These are phyloP conservation scores for Cystobasidium ongulense DNA, from an alignment of 768 basidiomycete genomes.

Conservation along the genomic window DNA sequence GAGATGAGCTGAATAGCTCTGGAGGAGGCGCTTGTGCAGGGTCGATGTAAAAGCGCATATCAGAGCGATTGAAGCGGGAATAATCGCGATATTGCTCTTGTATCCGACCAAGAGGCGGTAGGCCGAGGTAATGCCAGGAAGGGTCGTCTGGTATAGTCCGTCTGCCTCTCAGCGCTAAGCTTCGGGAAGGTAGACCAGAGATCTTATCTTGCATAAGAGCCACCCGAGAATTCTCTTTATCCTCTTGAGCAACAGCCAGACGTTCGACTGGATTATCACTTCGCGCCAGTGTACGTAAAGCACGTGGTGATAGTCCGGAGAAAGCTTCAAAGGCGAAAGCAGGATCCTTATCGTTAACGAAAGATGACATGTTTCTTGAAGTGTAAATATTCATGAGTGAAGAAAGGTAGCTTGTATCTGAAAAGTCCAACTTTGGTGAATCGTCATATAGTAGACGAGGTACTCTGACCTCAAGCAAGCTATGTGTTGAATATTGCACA, in stretches of 20 bases:
- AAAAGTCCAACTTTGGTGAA: slow-evolving; percentile 43
- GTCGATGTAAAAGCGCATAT: slow-evolving; percentile 78
- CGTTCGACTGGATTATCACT: slow-evolving; percentile 2
- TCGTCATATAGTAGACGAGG: slow-evolving; percentile 57
- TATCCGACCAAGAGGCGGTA: slow-evolving; percentile 55
- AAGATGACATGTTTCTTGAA: slow-evolving; percentile 66
- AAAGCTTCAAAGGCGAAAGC: slow-evolving; percentile 57
- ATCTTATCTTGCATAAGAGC: slow-evolving; percentile 8
- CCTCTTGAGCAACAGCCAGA: not conserved
- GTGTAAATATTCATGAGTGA: slow-evolving; percentile 86
- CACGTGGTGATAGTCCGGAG: slow-evolving; percentile 57
- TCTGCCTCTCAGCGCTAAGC: not conserved
- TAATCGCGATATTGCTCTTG: slow-evolving; percentile 56
- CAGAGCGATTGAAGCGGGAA: slow-evolving; percentile 73
- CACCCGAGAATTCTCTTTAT: not conserved
- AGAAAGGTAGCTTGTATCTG: slow-evolving; percentile 56
- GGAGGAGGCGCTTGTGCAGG: slow-evolving; percentile 77
- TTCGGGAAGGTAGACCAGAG: not conserved
- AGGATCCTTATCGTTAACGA: slow-evolving; percentile 54
- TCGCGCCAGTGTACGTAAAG: slow-evolving; percentile 42
- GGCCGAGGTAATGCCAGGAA: slow-evolving; percentile 39
- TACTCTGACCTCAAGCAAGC: slow-evolving; percentile 69
- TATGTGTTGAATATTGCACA: slow-evolving; percentile 75
- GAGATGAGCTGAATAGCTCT: slow-evolving; percentile 59
- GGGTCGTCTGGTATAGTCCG: slow-evolving; percentile 19